Percentiles rank a stretch among this genome's conserved stretches.
phyloP scores from a whole-genome alignment of 1,284 basidiomycete species.

The Boletellus deceptivus region DNA sequence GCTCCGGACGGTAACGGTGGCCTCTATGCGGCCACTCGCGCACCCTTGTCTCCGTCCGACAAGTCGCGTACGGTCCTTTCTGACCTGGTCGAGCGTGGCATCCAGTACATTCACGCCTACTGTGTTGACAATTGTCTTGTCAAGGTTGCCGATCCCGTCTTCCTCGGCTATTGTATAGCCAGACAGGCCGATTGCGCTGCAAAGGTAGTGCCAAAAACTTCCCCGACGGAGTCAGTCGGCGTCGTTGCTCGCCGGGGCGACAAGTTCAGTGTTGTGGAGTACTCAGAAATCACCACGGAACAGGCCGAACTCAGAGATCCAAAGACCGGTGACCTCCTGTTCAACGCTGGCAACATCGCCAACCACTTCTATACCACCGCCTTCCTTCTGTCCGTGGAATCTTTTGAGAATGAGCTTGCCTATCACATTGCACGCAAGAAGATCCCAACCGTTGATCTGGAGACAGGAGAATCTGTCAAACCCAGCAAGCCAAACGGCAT shows the following conservation, averaged over 20 bases:
- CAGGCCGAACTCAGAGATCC: conserved; percentile 79
- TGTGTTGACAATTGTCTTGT: conserved; percentile 99
- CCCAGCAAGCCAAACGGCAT: conserved; percentile 94
- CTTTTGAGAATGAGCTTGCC: conserved; percentile 87
- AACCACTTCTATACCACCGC: conserved; percentile 97
- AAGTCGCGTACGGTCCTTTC: conserved; percentile 75
- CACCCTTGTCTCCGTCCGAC: conserved; percentile 64
- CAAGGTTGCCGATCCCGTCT: conserved; percentile 94
- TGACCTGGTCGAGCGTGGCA: conserved; percentile 75
- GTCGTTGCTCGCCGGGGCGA: conserved; percentile 85
- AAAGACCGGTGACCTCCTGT: conserved; percentile 73
- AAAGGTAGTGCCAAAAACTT: conserved; percentile 92
- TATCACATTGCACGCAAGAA: conserved; percentile 99
- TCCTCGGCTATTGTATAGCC: conserved; percentile 90
- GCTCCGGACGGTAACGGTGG: conserved; percentile 99
- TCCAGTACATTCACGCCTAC: conserved; percentile 93
- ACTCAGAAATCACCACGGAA: conserved; percentile 90
- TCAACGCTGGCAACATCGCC: conserved; percentile 96
- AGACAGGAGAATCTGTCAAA: conserved; percentile 67
- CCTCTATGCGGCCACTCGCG: conserved; percentile 89
- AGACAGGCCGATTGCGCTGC: conserved; percentile 88
- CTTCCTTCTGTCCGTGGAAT: conserved; percentile 80
- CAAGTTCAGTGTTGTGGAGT: conserved; percentile 93
- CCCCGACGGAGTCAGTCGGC: conserved; percentile 90
- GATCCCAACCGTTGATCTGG: conserved; percentile 81